Conservation (phyloP, 2,329 filamentous ascomycete genomes). For the Diaporthe vaccinii region DNA sequence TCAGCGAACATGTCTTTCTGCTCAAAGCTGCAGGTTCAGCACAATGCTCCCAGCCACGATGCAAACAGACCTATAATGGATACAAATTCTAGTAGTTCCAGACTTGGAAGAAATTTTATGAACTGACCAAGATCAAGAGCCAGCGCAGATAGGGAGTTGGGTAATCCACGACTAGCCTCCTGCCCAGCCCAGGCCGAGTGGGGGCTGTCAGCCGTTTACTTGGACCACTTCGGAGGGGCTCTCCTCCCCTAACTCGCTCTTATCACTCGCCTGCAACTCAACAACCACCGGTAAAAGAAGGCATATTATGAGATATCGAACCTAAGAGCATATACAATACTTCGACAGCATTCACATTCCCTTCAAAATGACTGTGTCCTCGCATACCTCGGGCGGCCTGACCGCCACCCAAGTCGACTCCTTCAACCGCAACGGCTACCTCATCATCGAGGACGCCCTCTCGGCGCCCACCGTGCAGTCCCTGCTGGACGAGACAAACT, state of each 20-base stretch:
- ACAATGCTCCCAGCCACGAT: neutral
- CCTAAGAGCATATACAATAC: neutral
- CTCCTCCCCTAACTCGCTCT: neutral
- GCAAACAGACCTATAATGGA: neutral
- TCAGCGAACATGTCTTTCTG: no score
- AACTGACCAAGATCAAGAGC: neutral
- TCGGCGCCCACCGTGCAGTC: constrained; percentile 72
- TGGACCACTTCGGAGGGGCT: neutral
- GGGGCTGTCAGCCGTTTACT: neutral
- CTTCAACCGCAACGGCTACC: constrained; percentile 89
- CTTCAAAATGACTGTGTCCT: constrained; percentile 9
- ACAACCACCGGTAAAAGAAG: neutral
- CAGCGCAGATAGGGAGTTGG: no score
- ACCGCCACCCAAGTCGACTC: constrained; percentile 77
- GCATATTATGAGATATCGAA: neutral
- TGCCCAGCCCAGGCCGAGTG: neutral
- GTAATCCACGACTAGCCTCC: neutral
- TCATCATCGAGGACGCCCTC: constrained; percentile 86
- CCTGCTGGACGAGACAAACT: constrained; percentile 81
- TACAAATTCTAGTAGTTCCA: no score
- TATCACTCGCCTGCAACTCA: neutral
- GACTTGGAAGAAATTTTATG: neutral
- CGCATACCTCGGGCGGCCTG: constrained; percentile 65
- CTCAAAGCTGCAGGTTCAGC: no score
- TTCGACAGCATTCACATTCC: neutral